Base-by-base conservation (phyloP, 331 rosid genomes). In the Phaseolus coccineus region DNA sequence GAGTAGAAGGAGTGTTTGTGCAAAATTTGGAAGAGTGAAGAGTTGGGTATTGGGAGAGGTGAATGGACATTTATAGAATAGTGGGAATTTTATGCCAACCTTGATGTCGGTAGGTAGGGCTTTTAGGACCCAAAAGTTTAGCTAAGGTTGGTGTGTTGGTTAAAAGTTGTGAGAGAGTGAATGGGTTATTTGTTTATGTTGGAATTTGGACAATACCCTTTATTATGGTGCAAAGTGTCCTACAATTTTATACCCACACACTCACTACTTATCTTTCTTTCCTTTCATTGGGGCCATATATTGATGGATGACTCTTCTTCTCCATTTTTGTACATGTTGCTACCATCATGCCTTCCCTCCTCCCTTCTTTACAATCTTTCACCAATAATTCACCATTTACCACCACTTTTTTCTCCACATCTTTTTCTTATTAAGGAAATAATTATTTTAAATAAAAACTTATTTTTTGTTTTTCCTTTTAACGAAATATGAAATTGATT, bases 31-130 rank as follows among this genome's bases (percentile, higher is more conserved):
- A 33, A 44, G 13, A 40, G 1, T 37, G 40, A 69, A 68, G 69
- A 79, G 33, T 46, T 66, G n/a, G 13, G 0, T 14, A 11, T 40
- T 53, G 81, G 37, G 42, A 8, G 42, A 61, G 25, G 24, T 39
- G 68, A 57, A 58, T 68, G 70, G 12, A 22, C 10, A 37, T 42
- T 9, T 30, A 61, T 61, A 11, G 71, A 57, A 68, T 59, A 10
- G 27, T 68, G 2, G 6, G 24, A 84, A 72, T 77, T 84, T 77
- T 80, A 77, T 76, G 80, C 80, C 87, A 80, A 77, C 80, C 80
- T 33, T 77, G 14, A 58, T 77, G 88, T 77, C 78, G 81, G 77
- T 72, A 71, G 85, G 87, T 77, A 71, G 68, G 44, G 28, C 62
- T 31, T 62, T 80, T 70, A 57, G 73, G 59, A 50, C 44, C 46